Evolutionary conservation across 208 protist genomes (phyloP).

Genomic region (Entamoeba histolytica): DNA sequence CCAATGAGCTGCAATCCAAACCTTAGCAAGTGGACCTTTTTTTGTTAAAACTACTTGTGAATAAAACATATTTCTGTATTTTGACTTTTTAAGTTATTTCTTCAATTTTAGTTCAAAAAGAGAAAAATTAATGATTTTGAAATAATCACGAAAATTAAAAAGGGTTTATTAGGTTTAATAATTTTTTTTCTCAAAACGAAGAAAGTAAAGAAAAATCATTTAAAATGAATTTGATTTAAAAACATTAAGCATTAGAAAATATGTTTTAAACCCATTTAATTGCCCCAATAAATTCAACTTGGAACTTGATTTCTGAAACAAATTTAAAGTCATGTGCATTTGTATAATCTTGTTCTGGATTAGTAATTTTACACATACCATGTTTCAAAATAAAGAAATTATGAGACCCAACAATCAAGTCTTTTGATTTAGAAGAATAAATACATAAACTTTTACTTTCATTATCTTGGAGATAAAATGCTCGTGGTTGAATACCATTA

Average conservation of each 20-base stretch:
- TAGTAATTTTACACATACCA: neutral
- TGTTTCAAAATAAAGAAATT: neutral
- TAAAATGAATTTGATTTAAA: too few species aligned
- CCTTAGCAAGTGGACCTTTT: constrained; percentile 68
- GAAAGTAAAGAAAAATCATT: too few species aligned
- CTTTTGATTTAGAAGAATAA: neutral
- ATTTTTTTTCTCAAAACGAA: too few species aligned
- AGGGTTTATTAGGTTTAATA: too few species aligned
- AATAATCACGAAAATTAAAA: too few species aligned
- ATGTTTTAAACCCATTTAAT: neutral
- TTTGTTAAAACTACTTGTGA: constrained; percentile 75
- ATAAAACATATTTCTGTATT: constrained; percentile 63
- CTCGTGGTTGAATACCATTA: neutral
- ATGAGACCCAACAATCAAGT: neutral
- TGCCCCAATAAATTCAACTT: neutral
- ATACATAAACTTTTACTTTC: neutral
- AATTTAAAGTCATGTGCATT: neutral
- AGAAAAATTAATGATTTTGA: too few species aligned
- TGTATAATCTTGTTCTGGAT: neutral
- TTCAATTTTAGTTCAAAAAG: too few species aligned
- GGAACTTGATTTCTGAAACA: neutral
- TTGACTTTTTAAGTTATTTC: too few species aligned
- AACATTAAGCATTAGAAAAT: too few species aligned
- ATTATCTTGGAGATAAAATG: neutral
- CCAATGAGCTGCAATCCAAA: constrained; percentile 83